A percentile compares a stretch with the other conserved stretches of the same genome.
Evolutionary conservation across 1,284 basidiomycete genomes (phyloP).

Genomic region (Volvariella volvacea): DNA sequence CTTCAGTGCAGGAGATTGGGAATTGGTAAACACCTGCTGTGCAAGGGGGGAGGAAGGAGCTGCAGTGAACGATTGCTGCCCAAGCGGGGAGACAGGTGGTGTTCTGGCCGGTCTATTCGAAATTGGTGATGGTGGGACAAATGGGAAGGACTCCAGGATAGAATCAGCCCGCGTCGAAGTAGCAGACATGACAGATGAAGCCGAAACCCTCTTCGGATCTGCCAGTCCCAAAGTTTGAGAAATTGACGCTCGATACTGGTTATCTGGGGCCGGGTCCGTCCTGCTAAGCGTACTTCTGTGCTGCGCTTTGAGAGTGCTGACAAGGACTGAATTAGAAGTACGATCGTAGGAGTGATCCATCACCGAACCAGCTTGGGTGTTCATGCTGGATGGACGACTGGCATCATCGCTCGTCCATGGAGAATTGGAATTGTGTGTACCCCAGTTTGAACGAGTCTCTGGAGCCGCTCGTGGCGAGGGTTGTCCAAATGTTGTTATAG

Average conservation of each 20-base stretch:
- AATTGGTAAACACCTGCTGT: conserved; percentile 28
- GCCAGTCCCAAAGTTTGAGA: conserved; percentile 49
- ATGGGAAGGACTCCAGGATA: conserved; percentile 77
- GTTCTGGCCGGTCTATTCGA: conserved; percentile 68
- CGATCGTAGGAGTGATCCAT: conserved; percentile 46
- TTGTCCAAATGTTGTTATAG: conserved; percentile 36
- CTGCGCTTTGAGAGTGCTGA: too few relatives aligned
- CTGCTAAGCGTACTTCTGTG: too few relatives aligned
- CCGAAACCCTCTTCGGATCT: conserved; percentile 45
- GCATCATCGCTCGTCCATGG: conserved; percentile 31
- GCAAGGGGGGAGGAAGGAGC: conserved; percentile 23
- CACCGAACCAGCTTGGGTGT: conserved; percentile 56
- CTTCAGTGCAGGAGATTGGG: conserved; percentile 25
- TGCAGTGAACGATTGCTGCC: conserved; percentile 43
- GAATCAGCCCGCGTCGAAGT: conserved; percentile 71
- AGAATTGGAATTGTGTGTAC: conserved; percentile 26
- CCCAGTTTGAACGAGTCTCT: conserved; percentile 27
- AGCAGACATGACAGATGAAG: conserved; percentile 56
- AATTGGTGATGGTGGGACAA: conserved; percentile 79
- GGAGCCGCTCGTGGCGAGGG: conserved; percentile 17
- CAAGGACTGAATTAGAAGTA: too few relatives aligned
- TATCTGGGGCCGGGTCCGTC: too few relatives aligned
- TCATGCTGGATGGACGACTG: conserved; percentile 53
- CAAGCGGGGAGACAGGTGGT: conserved; percentile 65
- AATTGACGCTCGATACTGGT: too few relatives aligned